Percentiles rank a stretch among this genome's conserved stretches.
These are phyloP conservation scores for Pseudopediastrum boryanum DNA, from an alignment of 139 green algal genomes.

Conservation along the genomic window DNA sequence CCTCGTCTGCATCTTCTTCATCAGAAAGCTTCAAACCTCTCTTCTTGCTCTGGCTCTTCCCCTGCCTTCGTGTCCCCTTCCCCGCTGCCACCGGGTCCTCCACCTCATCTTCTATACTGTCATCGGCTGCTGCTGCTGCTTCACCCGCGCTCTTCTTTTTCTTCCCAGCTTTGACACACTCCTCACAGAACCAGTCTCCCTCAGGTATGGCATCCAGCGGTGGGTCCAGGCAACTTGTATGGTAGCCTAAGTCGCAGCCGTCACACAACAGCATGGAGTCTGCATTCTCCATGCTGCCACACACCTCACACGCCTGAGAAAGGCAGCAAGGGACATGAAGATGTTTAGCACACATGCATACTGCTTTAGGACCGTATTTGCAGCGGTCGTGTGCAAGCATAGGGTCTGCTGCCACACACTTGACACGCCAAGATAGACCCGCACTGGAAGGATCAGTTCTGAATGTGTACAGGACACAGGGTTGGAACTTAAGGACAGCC, in stretches of 20 bases:
- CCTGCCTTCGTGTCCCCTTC: neutral
- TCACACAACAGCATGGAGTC: slow-evolving; percentile 72
- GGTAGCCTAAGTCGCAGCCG: slow-evolving; percentile 65
- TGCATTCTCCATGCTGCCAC: slow-evolving; percentile 42
- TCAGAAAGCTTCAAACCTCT: too few species aligned
- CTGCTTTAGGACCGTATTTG: neutral
- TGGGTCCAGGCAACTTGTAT: slow-evolving; percentile 63
- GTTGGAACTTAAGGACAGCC: too few species aligned
- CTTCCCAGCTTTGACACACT: slow-evolving; percentile 12
- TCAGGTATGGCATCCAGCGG: slow-evolving; percentile 51
- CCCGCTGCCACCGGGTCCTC: too few species aligned
- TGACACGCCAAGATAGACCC: too few species aligned
- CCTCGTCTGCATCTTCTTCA: neutral
- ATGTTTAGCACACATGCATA: neutral
- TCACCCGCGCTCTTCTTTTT: slow-evolving; percentile 44
- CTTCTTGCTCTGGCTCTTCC: neutral
- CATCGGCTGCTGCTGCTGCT: neutral
- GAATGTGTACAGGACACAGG: too few species aligned
- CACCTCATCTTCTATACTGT: neutral
- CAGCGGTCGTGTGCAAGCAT: neutral
- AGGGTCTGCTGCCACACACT: too few species aligned
- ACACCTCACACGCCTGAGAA: slow-evolving; percentile 57
- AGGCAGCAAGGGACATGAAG: neutral
- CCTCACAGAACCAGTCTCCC: slow-evolving; percentile 69
- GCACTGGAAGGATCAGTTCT: too few species aligned